phyloP scores from a whole-genome alignment of 345 rosid species.

The Geranium brycei region DNA sequence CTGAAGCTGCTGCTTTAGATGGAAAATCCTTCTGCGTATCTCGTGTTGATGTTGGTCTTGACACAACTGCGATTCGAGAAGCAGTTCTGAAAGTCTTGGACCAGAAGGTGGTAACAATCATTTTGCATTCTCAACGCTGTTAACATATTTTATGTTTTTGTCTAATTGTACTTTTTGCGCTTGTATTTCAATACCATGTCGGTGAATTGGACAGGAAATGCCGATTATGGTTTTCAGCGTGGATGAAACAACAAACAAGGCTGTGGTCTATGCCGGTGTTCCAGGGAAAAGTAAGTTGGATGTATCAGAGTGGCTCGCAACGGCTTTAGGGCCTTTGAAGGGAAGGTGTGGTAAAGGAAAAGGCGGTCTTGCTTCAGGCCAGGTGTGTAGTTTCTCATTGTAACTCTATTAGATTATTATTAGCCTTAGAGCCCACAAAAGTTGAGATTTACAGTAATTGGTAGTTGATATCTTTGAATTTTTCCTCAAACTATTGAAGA shows the following conservation, averaged over 20 bases:
- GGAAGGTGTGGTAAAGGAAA: conserved; percentile 90
- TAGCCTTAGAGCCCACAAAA: too few species aligned
- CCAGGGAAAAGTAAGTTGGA: conserved; percentile 63
- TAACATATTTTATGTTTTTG: neutral
- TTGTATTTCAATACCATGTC: neutral
- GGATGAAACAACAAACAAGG: conserved; percentile 78
- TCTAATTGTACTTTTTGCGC: neutral
- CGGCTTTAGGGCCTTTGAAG: conserved; percentile 68
- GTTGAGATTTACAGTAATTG: too few species aligned
- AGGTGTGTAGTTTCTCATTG: conserved; percentile 35
- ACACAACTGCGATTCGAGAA: conserved; percentile 90
- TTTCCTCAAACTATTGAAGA: too few species aligned
- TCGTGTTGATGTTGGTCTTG: conserved; percentile 72
- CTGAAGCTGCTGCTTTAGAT: conserved; percentile 53
- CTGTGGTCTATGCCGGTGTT: conserved; percentile 80
- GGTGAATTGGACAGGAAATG: conserved; percentile 48
- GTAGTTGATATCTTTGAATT: too few species aligned
- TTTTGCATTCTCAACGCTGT: too few species aligned
- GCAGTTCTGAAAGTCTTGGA: conserved; percentile 68
- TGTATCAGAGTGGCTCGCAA: conserved; percentile 75
- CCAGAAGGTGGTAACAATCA: conserved; percentile 32
- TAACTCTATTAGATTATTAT: too few species aligned
- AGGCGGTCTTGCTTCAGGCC: conserved; percentile 84
- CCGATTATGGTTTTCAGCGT: conserved; percentile 76
- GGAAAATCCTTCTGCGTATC: conserved; percentile 67